Evolutionary conservation across 352 stramenopile species (phyloP).

Genomic region (Labyrinthula sp.): DNA sequence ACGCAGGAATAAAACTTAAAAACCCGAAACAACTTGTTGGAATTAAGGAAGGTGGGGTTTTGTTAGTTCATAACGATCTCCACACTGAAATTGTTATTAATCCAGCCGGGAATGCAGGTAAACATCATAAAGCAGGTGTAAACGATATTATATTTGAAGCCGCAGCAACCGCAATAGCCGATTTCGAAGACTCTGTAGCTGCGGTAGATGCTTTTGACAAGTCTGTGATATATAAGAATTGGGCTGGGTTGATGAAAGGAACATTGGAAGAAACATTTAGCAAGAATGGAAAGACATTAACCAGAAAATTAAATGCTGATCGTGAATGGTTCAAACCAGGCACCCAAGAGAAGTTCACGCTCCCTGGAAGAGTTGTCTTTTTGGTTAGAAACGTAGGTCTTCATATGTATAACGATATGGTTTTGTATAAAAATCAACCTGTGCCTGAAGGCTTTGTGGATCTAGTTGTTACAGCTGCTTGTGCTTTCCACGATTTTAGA

Average conservation of each 20-base stretch:
- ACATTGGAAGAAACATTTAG: slow-evolving; percentile 27
- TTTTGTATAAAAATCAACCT: slow-evolving; percentile 21
- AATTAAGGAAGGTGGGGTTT: slow-evolving; percentile 8
- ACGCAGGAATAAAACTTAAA: slow-evolving; percentile 16
- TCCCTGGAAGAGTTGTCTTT: slow-evolving; percentile 31
- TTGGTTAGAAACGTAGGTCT: slow-evolving; percentile 33
- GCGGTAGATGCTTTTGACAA: slow-evolving; percentile 36
- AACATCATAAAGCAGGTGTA: slow-evolving; percentile 22
- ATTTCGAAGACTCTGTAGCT: slow-evolving; percentile 36
- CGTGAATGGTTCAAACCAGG: slow-evolving; percentile 12
- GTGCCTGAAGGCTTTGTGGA: slow-evolving; percentile 34
- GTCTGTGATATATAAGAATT: slow-evolving; percentile 33
- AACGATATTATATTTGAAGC: slow-evolving; percentile 32
- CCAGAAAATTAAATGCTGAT: slow-evolving; percentile 30
- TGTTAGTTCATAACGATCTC: slow-evolving; percentile 32
- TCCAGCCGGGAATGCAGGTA: slow-evolving; percentile 16
- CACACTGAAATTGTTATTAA: slow-evolving; percentile 34
- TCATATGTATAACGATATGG: slow-evolving; percentile 31
- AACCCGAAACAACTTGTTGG: slow-evolving; percentile 32
- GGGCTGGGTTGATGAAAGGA: slow-evolving; percentile 32
- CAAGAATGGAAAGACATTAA: slow-evolving; percentile 24
- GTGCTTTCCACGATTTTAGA: slow-evolving; percentile 28
- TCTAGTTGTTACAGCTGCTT: slow-evolving; percentile 20
- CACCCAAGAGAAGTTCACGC: slow-evolving; percentile 17
- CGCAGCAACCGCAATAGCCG: slow-evolving; percentile 32